Percentiles rank a stretch among this genome's conserved stretches.
phyloP scores from a whole-genome alignment of 345 rosid genomes.

The Lumnitzera racemosa region DNA sequence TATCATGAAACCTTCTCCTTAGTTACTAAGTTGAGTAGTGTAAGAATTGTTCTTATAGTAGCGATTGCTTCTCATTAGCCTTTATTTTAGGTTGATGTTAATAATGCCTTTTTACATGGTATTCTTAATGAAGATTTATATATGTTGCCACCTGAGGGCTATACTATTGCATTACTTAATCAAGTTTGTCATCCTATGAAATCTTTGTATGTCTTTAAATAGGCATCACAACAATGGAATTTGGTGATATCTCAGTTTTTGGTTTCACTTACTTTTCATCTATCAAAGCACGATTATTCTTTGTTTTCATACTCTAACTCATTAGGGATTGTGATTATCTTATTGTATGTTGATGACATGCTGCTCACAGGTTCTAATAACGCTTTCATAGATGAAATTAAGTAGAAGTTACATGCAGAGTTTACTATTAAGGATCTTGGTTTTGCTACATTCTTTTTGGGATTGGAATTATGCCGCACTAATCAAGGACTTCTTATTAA shows the following conservation, averaged over 20 bases:
- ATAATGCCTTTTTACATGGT: not conserved
- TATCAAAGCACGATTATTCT: not conserved
- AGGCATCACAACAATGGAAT: not conserved
- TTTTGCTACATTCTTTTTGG: not conserved
- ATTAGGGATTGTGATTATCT: not conserved
- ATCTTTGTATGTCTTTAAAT: not conserved
- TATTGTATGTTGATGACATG: not conserved
- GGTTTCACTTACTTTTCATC: not conserved
- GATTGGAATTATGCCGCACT: not conserved
- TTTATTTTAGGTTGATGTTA: not conserved
- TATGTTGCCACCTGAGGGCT: not conserved
- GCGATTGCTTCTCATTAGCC: not conserved
- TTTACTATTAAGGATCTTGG: not conserved
- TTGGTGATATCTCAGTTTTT: not conserved
- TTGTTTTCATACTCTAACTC: not conserved
- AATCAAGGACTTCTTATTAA: not conserved
- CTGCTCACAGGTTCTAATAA: not conserved
- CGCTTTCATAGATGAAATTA: not conserved
- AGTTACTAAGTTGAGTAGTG: not conserved
- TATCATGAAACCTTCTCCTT: not conserved
- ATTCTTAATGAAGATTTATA: not conserved
- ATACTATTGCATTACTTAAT: not conserved
- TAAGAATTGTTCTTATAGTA: not conserved
- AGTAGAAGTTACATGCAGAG: not conserved
- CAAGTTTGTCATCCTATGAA: not conserved